Evolutionary conservation across 192 early-diverging fungal genomes (phyloP).

Genomic region (Cetraspora pellucida): DNA sequence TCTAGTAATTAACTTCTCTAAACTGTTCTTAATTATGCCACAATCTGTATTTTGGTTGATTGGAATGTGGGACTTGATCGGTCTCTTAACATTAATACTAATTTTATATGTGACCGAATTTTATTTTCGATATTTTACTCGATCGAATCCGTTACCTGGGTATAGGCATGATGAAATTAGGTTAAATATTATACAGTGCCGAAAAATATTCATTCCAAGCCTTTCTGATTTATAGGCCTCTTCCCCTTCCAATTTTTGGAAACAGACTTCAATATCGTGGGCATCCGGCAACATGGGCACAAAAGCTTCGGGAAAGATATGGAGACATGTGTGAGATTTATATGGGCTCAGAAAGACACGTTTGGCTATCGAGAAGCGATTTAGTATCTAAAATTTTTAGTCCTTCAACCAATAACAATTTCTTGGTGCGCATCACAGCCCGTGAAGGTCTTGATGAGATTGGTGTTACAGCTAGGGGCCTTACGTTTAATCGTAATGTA

Average conservation of each 20-base stretch:
- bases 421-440: neutral
- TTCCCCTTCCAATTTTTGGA: slow-evolving; percentile 24
- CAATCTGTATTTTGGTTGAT: neutral
- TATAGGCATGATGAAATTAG: too few species aligned
- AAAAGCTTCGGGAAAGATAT: neutral
- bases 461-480: neutral
- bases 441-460: slow-evolving; percentile 26
- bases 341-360: slow-evolving; percentile 22
- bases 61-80: neutral
- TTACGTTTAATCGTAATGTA: slow-evolving; percentile 19
- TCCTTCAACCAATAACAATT: slow-evolving; percentile 30
- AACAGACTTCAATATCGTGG: slow-evolving; percentile 1
- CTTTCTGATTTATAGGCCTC: neutral
- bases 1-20: too few species aligned
- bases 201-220: neutral
- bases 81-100: neutral
- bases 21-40: too few species aligned
- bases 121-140: slow-evolving; percentile 16
- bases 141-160: neutral
- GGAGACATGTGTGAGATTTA: slow-evolving; percentile 34
- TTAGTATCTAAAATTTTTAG: slow-evolving; percentile 22
- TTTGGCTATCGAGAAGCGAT: slow-evolving; percentile 17
- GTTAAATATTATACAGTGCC: too few species aligned
- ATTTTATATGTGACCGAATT: neutral
- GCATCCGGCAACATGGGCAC: neutral